Base-by-base conservation (phyloP, 177 flowering plant genomes). In the Vitis hybrid region DNA sequence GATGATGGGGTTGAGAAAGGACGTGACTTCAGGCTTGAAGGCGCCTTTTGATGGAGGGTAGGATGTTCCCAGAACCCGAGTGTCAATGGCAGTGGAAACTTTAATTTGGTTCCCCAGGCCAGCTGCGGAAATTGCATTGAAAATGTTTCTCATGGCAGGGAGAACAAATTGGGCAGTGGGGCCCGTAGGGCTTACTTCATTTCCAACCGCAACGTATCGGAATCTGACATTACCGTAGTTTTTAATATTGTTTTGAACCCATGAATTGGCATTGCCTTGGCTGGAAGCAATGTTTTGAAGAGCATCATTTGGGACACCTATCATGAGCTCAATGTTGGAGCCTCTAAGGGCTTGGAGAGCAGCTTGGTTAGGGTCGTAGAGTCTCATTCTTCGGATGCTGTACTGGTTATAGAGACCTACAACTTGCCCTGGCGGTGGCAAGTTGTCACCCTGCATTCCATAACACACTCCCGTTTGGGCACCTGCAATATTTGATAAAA, bases 31-130 rank as follows among this genome's bases (percentile, higher is more conserved):
- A 6, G 24, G 3, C 27, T 21, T 35, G 56, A 81, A 81, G 1
- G 60, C 19, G 4, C 74, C 75, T 3, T 21, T 1, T 1, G 72
- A 68, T 15, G 85, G 81, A 15, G 85, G 82, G 18, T 14, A 79
- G 12, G 77, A 32, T 0, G 13, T 18, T 3, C 11, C 66, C 1
- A 81, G 50, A 4, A 77, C 46, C 1, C 60, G 66, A 0, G 64
- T 63, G 19, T 74, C 64, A 2, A 67, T 51, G 1, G 79, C 68
- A 1, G 80, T 76, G 19, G 82, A 72, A 13, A 74, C 73, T 40
- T 65, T 72, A 54, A 65, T 72, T 61, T 67, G 75, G 58, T 32
- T 27, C 12, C 64, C 48, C n/a, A 10, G 40, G 3, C 64, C 64
- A 8, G 64, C 64, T 11, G 16, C 11, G 64, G 11, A 9, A 12